A percentile compares a stretch with the other conserved stretches of the same genome.
Evolutionary conservation across 352 stramenopile species (phyloP).

Genomic region (Phytophthora crassamura): DNA sequence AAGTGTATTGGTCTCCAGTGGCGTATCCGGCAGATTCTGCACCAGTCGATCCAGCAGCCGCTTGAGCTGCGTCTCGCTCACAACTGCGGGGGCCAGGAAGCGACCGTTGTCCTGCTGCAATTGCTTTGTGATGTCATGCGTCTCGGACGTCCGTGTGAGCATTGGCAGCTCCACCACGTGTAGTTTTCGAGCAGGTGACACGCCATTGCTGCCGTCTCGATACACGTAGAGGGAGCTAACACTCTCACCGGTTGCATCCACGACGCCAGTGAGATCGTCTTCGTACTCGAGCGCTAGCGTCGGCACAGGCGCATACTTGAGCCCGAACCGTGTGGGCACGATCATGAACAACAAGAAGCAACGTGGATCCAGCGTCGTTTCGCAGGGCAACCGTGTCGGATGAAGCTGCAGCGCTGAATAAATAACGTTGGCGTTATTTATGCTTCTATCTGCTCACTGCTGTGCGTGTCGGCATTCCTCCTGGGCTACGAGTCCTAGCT

Average conservation of each 20-base stretch:
- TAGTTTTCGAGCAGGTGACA: slow-evolving; percentile 42
- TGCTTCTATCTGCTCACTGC: too few species aligned
- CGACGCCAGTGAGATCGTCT: slow-evolving; percentile 49
- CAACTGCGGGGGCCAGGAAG: slow-evolving; percentile 64
- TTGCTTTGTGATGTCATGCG: slow-evolving; percentile 49
- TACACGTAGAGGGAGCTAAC: slow-evolving; percentile 68
- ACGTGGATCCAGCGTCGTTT: too few species aligned
- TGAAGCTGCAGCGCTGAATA: neutral
- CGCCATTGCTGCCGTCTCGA: slow-evolving; percentile 21
- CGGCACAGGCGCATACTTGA: slow-evolving; percentile 85
- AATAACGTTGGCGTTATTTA: too few species aligned
- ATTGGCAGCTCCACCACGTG: slow-evolving; percentile 83
- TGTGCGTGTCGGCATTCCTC: too few species aligned
- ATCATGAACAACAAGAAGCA: slow-evolving; percentile 65
- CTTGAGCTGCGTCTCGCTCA: slow-evolving; percentile 73
- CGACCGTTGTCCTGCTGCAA: slow-evolving; percentile 71
- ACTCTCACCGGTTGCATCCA: slow-evolving; percentile 37
- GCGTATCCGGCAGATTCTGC: slow-evolving; percentile 44
- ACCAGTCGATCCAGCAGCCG: slow-evolving; percentile 72
- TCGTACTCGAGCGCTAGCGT: slow-evolving; percentile 88
- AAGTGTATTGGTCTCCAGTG: neutral
- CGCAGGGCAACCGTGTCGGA: slow-evolving; percentile 2
- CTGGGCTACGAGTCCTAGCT: too few species aligned
- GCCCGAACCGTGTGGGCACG: slow-evolving; percentile 76
- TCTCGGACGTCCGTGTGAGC: slow-evolving; percentile 56